A percentile compares a stretch with the other conserved stretches of the same genome.
These are phyloP conservation scores for Ophiostoma sp. DNA, from an alignment of 2,329 filamentous ascomycete genomes.

Conservation along the genomic window DNA sequence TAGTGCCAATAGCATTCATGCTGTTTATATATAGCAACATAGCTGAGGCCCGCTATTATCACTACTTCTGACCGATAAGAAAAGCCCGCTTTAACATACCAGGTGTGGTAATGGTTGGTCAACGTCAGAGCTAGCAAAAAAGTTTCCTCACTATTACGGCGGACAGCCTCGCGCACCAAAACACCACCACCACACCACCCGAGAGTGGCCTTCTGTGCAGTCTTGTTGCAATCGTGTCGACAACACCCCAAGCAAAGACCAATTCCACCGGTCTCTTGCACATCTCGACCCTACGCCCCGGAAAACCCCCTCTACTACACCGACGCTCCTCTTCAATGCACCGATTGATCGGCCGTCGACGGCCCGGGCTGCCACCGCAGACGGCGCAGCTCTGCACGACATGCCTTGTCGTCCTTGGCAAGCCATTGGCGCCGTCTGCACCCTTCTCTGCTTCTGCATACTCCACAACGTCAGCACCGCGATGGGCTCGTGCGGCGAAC, in stretches of 20 bases:
- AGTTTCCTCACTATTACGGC: background rate
- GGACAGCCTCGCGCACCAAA: background rate
- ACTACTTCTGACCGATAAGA: background rate
- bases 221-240: background rate
- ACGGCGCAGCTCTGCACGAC: slow-evolving; percentile 17
- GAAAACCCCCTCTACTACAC: no score
- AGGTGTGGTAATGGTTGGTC: background rate
- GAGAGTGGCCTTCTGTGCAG: background rate
- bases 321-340: slow-evolving; percentile 5
- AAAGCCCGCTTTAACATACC: background rate
- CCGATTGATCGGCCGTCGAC: slow-evolving; percentile 15
- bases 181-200: background rate
- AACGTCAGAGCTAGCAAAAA: background rate
- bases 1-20: background rate
- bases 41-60: background rate
- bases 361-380: slow-evolving; percentile 10
- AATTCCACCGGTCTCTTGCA: background rate
- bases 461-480: background rate
- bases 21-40: background rate
- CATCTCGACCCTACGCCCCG: background rate
- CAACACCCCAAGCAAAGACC: background rate
- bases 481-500: background rate
- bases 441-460: background rate
- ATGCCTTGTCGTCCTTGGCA: slow-evolving; percentile 3
- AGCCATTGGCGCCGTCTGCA: background rate